phyloP scores from a whole-genome alignment of 176 grass and related monocot genomes.

The Otatea glauca region DNA sequence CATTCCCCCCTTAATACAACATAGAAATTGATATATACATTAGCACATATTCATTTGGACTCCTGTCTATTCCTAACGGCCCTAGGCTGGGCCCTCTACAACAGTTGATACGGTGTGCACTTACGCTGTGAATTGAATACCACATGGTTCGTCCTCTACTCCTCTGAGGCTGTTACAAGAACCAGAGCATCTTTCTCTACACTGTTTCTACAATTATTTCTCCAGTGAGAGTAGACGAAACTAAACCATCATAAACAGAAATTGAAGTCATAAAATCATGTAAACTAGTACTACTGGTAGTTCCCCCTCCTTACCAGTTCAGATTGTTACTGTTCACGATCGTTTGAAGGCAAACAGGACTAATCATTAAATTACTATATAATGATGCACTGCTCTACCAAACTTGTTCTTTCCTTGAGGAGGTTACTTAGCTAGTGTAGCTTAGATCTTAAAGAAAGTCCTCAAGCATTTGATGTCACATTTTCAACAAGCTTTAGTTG shows the following conservation, averaged over 20 bases:
- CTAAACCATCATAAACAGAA: conserved; percentile 24
- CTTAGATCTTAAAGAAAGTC: conserved; percentile 38
- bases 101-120: neutral
- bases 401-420: conserved; percentile 16
- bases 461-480: conserved; percentile 35
- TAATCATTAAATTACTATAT: conserved; percentile 34
- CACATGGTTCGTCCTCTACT: neutral
- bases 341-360: conserved; percentile 17
- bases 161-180: neutral
- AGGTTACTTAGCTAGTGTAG: conserved; percentile 24
- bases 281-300: neutral
- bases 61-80: no score
- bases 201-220: neutral
- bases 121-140: neutral
- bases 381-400: conserved; percentile 22
- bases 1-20: no score
- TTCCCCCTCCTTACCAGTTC: neutral
- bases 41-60: no score
- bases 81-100: no score
- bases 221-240: conserved; percentile 22
- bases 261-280: conserved; percentile 10
- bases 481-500: conserved; percentile 39
- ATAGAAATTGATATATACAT: no score
- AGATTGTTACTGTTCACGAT: conserved; percentile 4
- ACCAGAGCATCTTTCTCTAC: neutral